Base-by-base conservation (phyloP, 1,284 basidiomycete species). In the Ustilago tritici region DNA sequence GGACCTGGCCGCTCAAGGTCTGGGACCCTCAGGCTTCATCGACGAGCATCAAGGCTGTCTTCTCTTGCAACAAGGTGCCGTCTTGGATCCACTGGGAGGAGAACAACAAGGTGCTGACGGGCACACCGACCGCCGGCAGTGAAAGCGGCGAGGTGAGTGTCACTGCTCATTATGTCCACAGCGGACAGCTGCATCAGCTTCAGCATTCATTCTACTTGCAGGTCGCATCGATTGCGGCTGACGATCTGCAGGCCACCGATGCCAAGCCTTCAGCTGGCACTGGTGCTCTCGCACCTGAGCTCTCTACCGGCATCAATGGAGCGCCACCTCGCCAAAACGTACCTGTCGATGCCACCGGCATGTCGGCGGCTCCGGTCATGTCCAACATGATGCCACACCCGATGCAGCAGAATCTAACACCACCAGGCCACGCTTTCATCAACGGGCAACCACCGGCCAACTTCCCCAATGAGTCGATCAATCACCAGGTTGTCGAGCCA, bases 1-100 rank as follows among this genome's bases (percentile, higher is more conserved):
- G 95, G 94, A 90, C 91, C 41, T 99, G 95, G 94, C 90, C 92
- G 58, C 94, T 97, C 46, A 92, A 93, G 70, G 92, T 99, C 56
- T 98, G 95, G 95, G 95, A 99, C 87, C 96, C 96, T 9, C 96
- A 98, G 87, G 84, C 80, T 35, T 82, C 86, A 7, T 83, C 82
- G 19, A 78, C 80, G 38, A 83, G 85, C 43, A 85, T 95, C 80
- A 91, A 92, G 65, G 93, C 96, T 36, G 88, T 89, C 32, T 98
- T 93, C 84, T 91, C 88, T 75, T 95, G 93, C 1, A 93, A 94
- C 12, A 89, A 88, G 55, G 89, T 96, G 17, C 95, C 95, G 0
- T 82, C 90, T 1, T 98, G 95, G 95, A 88, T 98, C 32, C 88
- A 89, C 11, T 98, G 95, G 95, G 92, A 93, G 80, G 92, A 93